phyloP scores from a whole-genome alignment of 2,329 filamentous ascomycete genomes.

The Cercospora sp. region DNA sequence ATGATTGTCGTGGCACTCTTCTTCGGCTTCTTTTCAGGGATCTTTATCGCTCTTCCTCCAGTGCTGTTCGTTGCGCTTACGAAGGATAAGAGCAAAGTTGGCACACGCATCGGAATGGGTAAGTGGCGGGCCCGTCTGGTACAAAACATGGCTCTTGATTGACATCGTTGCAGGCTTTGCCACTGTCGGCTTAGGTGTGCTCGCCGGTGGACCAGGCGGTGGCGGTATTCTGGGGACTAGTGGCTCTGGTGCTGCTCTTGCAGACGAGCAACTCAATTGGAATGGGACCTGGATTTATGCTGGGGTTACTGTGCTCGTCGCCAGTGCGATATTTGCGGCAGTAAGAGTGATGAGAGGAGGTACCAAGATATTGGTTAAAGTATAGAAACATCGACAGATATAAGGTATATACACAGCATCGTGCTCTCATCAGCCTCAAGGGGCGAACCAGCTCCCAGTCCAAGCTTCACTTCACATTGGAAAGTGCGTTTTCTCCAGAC shows the following conservation, averaged over 20 bases:
- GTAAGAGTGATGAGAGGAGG: slow-evolving; percentile 34
- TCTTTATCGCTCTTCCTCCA: slow-evolving; percentile 46
- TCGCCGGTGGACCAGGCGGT: slow-evolving; percentile 41
- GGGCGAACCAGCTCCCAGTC: background rate
- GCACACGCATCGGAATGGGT: slow-evolving; percentile 34
- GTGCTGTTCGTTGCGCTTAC: slow-evolving; percentile 45
- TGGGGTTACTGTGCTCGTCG: slow-evolving; percentile 32
- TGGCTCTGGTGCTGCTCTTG: slow-evolving; percentile 42
- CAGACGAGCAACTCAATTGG: slow-evolving; percentile 55
- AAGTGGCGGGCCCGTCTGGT: background rate
- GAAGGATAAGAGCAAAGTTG: slow-evolving; percentile 44
- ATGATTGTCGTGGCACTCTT: slow-evolving; percentile 42
- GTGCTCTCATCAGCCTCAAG: background rate
- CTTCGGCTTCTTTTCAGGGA: slow-evolving; percentile 48
- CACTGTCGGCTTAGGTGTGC: slow-evolving; percentile 38
- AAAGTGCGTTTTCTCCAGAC: background rate
- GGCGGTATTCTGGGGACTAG: slow-evolving; percentile 62
- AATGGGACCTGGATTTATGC: slow-evolving; percentile 40
- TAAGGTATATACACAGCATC: background rate
- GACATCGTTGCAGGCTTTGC: slow-evolving; percentile 37
- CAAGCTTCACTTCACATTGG: background rate
- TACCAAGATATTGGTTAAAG: slow-evolving; percentile 33
- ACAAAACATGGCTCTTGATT: slow-evolving; percentile 18
- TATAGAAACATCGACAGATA: slow-evolving; percentile 20
- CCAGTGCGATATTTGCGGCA: slow-evolving; percentile 29